phyloP scores from a whole-genome alignment of 2,329 filamentous ascomycete genomes.

The Pleoardoris graminearum region DNA sequence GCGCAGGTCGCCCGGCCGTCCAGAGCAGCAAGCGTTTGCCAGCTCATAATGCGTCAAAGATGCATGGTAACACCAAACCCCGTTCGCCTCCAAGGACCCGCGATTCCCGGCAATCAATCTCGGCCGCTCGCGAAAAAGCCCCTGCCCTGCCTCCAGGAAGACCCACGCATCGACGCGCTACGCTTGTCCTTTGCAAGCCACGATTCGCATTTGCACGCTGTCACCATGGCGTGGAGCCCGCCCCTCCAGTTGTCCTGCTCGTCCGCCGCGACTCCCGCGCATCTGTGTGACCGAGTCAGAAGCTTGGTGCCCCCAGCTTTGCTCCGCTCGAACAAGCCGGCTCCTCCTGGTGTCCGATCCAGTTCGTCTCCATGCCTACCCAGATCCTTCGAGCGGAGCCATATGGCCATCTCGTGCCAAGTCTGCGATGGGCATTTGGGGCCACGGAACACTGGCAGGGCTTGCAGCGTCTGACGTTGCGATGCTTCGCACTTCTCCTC shows the following conservation, averaged over 20 bases:
- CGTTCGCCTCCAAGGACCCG: constrained; percentile 37
- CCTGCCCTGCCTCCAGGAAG: constrained; percentile 30
- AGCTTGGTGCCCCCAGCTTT: constrained; percentile 32
- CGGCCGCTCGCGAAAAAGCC: constrained; percentile 22
- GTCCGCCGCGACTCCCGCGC: constrained; percentile 42
- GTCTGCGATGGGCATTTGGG: constrained; percentile 22
- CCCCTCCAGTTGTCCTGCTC: constrained; percentile 34
- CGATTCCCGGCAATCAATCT: constrained; percentile 43
- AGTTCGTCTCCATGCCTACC: constrained; percentile 30
- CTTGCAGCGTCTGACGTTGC: constrained; percentile 40
- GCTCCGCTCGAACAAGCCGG: constrained; percentile 19
- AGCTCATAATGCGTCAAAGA: constrained; percentile 38
- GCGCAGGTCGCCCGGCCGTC: constrained; percentile 41
- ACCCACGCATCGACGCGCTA: constrained; percentile 40
- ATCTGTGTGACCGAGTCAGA: constrained; percentile 25
- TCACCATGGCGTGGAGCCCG: constrained; percentile 43
- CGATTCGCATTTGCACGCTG: constrained; percentile 35
- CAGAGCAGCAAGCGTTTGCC: constrained; percentile 44
- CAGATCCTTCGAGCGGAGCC: too few species aligned
- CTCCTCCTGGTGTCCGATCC: constrained; percentile 31
- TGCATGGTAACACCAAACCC: constrained; percentile 46
- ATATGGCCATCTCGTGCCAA: constrained; percentile 34
- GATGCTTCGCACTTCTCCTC: constrained; percentile 32
- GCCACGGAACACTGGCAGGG: constrained; percentile 32
- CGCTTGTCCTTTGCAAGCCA: constrained; percentile 37